Conservation (phyloP, 371 early-diverging fungal species). For the Mortierella sp. region DNA sequence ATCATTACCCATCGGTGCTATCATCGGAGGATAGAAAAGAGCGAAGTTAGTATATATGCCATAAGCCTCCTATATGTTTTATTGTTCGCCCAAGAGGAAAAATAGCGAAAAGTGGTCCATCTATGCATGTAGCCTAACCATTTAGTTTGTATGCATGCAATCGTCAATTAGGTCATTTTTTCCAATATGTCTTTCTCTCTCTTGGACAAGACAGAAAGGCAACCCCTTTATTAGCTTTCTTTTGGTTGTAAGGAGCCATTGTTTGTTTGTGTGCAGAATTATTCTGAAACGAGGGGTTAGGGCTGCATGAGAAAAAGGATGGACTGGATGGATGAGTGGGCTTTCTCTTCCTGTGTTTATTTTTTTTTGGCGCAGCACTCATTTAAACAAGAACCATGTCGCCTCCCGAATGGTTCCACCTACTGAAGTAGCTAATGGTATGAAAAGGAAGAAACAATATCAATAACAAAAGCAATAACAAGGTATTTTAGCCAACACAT, state of each 20-base stretch:
- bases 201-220: too few relatives aligned
- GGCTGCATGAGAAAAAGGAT: neutral
- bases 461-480: too few relatives aligned
- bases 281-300: constrained; percentile 1
- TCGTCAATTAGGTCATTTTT: too few relatives aligned
- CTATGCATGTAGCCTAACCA: too few relatives aligned
- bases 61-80: neutral
- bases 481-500: neutral
- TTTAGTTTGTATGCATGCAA: too few relatives aligned
- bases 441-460: too few relatives aligned
- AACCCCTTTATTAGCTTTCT: neutral
- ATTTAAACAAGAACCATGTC: neutral
- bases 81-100: too few relatives aligned
- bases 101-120: too few relatives aligned
- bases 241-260: neutral
- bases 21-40: neutral
- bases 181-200: too few relatives aligned
- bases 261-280: neutral
- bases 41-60: neutral
- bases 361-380: too few relatives aligned
- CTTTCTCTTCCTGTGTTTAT: neutral
- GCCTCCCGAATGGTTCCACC: neutral
- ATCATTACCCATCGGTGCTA: too few relatives aligned
- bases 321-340: neutral
- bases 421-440: too few relatives aligned